Percentiles rank a stretch among this genome's conserved stretches.
phyloP scores from a whole-genome alignment of 1,284 basidiomycete species.

The Puccinia triticina region DNA sequence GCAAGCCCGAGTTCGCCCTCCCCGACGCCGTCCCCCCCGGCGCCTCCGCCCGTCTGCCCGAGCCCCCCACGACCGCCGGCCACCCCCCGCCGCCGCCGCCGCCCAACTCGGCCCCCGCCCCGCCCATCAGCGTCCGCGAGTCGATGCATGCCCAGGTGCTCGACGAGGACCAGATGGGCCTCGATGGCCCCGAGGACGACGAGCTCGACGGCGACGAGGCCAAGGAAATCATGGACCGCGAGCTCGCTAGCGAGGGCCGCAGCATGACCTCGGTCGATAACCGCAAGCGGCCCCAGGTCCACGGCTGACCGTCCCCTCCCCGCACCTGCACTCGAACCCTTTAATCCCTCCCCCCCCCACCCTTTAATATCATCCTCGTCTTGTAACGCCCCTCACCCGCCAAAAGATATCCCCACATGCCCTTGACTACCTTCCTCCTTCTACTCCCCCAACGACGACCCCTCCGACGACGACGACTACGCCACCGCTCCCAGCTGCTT shows the following conservation, averaged over 20 bases:
- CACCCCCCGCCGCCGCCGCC: too few species aligned
- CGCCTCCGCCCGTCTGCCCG: not conserved
- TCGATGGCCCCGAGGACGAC: not conserved
- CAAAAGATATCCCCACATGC: too few species aligned
- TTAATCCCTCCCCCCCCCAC: not conserved
- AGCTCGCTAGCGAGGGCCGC: slow-evolving; percentile 47
- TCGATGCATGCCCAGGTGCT: slow-evolving; percentile 44
- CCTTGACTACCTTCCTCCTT: too few species aligned
- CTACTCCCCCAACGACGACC: too few species aligned
- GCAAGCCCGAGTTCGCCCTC: slow-evolving; percentile 73
- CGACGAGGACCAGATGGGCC: not conserved
- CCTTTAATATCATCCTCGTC: not conserved
- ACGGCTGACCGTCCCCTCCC: slow-evolving; percentile 3
- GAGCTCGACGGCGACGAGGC: slow-evolving; percentile 11
- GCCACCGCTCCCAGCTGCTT: too few species aligned
- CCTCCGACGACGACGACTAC: too few species aligned
- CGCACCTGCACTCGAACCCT: not conserved
- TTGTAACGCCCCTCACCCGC: too few species aligned
- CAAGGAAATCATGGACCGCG: slow-evolving; percentile 49
- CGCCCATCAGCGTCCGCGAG: not conserved
- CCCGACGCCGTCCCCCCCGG: not conserved
- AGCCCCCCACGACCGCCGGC: too few species aligned
- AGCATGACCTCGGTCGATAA: slow-evolving; percentile 47
- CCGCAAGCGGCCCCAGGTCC: slow-evolving; percentile 35
- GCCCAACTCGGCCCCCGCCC: not conserved